Evolutionary conservation across 805 yeast species (phyloP).

Genomic region (Torulaspora microellipsoides): DNA sequence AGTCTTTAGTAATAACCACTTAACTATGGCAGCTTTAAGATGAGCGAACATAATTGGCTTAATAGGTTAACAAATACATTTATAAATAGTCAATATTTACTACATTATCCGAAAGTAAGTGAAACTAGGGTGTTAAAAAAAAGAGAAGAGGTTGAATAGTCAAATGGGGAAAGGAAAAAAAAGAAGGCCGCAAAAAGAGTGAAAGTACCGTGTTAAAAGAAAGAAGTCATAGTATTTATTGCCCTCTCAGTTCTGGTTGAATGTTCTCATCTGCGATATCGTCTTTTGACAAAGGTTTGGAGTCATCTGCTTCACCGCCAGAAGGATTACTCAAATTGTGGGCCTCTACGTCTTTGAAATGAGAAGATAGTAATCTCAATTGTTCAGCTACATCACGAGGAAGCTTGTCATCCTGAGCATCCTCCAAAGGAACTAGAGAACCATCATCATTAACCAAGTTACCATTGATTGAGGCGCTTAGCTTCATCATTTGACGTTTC

Average conservation of each 20-base stretch:
- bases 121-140: too few relatives aligned
- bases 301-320: constrained; percentile 16
- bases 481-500: constrained; percentile 16
- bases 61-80: too few relatives aligned
- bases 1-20: too few relatives aligned
- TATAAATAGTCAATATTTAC: too few relatives aligned
- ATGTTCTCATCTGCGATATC: constrained; percentile 34
- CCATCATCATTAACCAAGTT: constrained; percentile 20
- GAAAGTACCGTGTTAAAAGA: too few relatives aligned
- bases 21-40: too few relatives aligned
- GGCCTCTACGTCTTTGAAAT: constrained; percentile 33
- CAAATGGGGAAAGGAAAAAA: background rate
- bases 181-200: background rate
- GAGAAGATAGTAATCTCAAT: constrained; percentile 32
- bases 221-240: constrained; percentile 9
- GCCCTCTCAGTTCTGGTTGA: constrained; percentile 36
- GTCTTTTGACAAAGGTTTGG: constrained; percentile 15
- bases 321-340: constrained; percentile 10
- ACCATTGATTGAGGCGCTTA: constrained; percentile 9
- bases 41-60: too few relatives aligned
- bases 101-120: too few relatives aligned
- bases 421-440: constrained; percentile 24
- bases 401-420: constrained; percentile 30
- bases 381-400: constrained; percentile 37
- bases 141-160: too few relatives aligned